Conservation (phyloP, 495 filamentous ascomycete species). For the Neurospora terricola region DNA sequence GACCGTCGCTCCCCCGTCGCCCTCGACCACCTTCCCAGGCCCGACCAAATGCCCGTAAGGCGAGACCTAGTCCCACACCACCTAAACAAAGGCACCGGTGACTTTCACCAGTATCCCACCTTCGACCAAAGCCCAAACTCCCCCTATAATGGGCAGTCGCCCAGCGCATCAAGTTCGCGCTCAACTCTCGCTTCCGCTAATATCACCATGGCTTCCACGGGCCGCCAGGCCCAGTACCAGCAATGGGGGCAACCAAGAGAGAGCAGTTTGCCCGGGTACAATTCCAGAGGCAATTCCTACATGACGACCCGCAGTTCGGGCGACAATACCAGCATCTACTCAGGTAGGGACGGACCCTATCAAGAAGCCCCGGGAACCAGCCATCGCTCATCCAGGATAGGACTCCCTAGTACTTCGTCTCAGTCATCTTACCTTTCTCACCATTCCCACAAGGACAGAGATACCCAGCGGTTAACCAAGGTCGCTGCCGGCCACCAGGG, state of each 20-base stretch:
- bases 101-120: slow-evolving; percentile 85
- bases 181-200: slow-evolving; percentile 57
- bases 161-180: slow-evolving; percentile 56
- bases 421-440: slow-evolving; percentile 38
- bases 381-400: slow-evolving; percentile 52
- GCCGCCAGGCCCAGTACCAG: slow-evolving; percentile 60
- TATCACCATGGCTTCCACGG: slow-evolving; percentile 58
- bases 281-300: slow-evolving; percentile 55
- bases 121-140: slow-evolving; percentile 47
- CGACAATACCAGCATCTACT: slow-evolving; percentile 46
- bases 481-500: slow-evolving; percentile 37
- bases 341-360: slow-evolving; percentile 59
- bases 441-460: slow-evolving; percentile 28
- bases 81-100: slow-evolving; percentile 62
- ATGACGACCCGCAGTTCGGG: slow-evolving; percentile 40
- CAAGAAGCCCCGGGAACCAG: slow-evolving; percentile 55
- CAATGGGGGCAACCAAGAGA: slow-evolving; percentile 60
- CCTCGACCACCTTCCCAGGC: slow-evolving; percentile 64
- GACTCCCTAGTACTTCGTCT: slow-evolving; percentile 39
- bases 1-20: slow-evolving; percentile 63
- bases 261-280: slow-evolving; percentile 38
- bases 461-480: slow-evolving; percentile 43
- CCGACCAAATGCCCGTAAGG: slow-evolving; percentile 51
- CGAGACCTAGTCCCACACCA: slow-evolving; percentile 73
- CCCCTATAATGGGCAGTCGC: slow-evolving; percentile 45